These are phyloP conservation scores for Trichosporon coremiiforme DNA, from an alignment of 1,284 basidiomycete genomes.

Conservation along the genomic window DNA sequence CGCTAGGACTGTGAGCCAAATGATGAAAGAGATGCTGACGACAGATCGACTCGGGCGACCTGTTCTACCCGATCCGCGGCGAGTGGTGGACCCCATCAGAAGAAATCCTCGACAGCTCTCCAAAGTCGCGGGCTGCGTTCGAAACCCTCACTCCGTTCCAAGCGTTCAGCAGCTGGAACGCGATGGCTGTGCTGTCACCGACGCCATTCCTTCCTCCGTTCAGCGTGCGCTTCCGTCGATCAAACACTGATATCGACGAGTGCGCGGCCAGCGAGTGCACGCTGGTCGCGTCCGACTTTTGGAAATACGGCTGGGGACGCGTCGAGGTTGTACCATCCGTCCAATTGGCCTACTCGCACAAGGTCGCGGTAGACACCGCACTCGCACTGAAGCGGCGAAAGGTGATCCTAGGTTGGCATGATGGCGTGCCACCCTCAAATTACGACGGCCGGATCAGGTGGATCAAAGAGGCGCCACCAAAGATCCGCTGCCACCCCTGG, in stretches of 20 bases:
- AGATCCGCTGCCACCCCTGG: conserved; percentile 56
- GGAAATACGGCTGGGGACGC: conserved; percentile 48
- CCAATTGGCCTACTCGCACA: conserved; percentile 53
- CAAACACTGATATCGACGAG: conserved; percentile 39
- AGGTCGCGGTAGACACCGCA: conserved; percentile 43
- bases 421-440: conserved; percentile 44
- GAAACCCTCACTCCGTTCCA: conserved; percentile 53
- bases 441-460: conserved; percentile 36
- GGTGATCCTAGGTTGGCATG: conserved; percentile 42
- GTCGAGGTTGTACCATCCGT: conserved; percentile 55
- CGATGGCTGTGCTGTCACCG: conserved; percentile 47
- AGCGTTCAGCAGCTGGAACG: conserved; percentile 55
- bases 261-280: conserved; percentile 55
- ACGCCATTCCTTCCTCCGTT: conserved; percentile 46
- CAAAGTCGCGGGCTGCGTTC: conserved; percentile 36
- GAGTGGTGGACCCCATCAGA: conserved; percentile 52
- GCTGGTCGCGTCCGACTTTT: conserved; percentile 53
- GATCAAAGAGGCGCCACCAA: conserved; percentile 43
- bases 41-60: conserved; percentile 52
- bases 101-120: conserved; percentile 48
- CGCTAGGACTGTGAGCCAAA: conserved; percentile 48
- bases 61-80: conserved; percentile 55
- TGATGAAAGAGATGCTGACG: neutral
- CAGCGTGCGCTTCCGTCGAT: conserved; percentile 50
- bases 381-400: conserved; percentile 37